These are phyloP conservation scores for Fusarium gaditjirri DNA, from an alignment of 2,329 filamentous ascomycete species.

Conservation along the genomic window DNA sequence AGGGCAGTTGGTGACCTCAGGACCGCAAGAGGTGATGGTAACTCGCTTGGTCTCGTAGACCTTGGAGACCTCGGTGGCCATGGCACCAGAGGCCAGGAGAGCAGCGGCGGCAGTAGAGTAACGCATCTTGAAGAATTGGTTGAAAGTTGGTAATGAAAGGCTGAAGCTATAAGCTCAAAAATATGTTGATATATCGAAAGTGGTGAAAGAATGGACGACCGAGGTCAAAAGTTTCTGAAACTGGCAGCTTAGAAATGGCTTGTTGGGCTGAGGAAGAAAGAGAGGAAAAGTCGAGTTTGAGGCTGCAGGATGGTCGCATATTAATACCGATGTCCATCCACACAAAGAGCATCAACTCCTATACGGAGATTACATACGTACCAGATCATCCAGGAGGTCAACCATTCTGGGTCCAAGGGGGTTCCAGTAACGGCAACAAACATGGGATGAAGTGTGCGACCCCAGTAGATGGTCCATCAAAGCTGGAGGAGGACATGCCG, in stretches of 20 bases:
- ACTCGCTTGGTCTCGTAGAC: slow-evolving; percentile 68
- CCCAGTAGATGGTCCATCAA: slow-evolving; percentile 38
- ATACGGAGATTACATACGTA: slow-evolving; percentile 44
- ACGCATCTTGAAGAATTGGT: slow-evolving; percentile 67
- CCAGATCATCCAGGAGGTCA: slow-evolving; percentile 26
- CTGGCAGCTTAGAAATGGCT: slow-evolving; percentile 55
- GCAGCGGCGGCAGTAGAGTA: slow-evolving; percentile 62
- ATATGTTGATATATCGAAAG: slow-evolving; percentile 42
- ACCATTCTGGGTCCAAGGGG: slow-evolving; percentile 38
- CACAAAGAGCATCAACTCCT: slow-evolving; percentile 29
- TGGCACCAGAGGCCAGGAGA: slow-evolving; percentile 56
- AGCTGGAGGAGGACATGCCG: slow-evolving; percentile 40
- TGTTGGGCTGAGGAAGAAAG: slow-evolving; percentile 55
- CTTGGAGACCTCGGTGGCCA: slow-evolving; percentile 54
- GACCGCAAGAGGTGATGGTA: slow-evolving; percentile 70
- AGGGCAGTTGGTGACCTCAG: slow-evolving; percentile 45
- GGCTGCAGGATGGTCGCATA: slow-evolving; percentile 54
- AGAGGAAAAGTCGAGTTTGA: slow-evolving; percentile 37
- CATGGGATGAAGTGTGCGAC: slow-evolving; percentile 39
- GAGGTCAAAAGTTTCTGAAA: slow-evolving; percentile 61
- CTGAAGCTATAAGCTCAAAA: slow-evolving; percentile 44
- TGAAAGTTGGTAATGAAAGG: slow-evolving; percentile 39
- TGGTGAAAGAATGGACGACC: slow-evolving; percentile 66
- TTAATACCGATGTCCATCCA: slow-evolving; percentile 56
- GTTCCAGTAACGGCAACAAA: slow-evolving; percentile 35